phyloP scores from a whole-genome alignment of 2,329 filamentous ascomycete genomes.

The Xylaria arbuscula region DNA sequence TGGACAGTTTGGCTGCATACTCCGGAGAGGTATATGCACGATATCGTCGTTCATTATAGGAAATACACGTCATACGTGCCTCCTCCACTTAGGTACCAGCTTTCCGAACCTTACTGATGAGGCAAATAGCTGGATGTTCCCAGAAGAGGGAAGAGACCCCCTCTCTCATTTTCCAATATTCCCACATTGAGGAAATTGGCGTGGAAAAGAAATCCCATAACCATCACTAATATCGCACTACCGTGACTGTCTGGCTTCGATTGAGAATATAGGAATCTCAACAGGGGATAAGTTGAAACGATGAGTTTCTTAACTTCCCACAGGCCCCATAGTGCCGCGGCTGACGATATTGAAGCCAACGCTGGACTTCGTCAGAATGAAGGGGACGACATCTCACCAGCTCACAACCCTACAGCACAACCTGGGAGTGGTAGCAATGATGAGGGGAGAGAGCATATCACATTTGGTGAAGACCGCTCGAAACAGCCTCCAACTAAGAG shows the following conservation, averaged over 20 bases:
- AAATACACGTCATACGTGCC: conserved; percentile 28
- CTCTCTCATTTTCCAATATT: too few species aligned
- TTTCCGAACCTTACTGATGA: neutral
- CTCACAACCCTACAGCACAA: neutral
- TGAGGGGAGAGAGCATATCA: conserved; percentile 43
- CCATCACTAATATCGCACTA: conserved; percentile 7
- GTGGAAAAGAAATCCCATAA: neutral
- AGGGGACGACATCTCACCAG: neutral
- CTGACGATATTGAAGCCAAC: conserved; percentile 46
- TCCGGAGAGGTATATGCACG: conserved; percentile 14
- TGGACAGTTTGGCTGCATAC: neutral
- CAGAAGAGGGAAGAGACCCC: neutral
- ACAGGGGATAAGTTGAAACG: conserved; percentile 10
- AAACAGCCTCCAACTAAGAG: conserved; percentile 35
- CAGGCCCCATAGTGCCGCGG: conserved; percentile 34
- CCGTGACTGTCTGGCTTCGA: conserved; percentile 2
- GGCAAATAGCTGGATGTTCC: neutral
- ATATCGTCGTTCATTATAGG: conserved; percentile 10
- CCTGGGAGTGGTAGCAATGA: neutral
- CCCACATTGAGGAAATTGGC: neutral
- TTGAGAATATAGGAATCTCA: conserved; percentile 6
- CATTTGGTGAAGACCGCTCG: conserved; percentile 41
- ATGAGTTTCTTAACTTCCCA: conserved; percentile 43
- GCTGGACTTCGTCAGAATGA: conserved; percentile 38
- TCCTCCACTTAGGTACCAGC: neutral